Base-by-base conservation (phyloP, 2,329 filamentous ascomycete genomes). In the Fusarium avenaceum region DNA sequence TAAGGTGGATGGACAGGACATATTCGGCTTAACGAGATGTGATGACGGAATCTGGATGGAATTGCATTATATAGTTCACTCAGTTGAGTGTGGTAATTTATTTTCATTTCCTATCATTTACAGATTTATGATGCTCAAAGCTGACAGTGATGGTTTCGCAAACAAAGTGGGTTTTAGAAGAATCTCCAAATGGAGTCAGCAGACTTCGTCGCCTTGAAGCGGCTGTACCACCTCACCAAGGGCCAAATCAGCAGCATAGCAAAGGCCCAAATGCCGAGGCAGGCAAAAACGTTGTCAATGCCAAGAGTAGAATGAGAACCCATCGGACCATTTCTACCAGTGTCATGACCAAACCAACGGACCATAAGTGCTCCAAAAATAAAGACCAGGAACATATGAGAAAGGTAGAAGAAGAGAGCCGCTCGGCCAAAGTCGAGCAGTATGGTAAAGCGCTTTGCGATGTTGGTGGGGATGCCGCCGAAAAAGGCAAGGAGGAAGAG, bases 171-270 rank as follows among this genome's bases (percentile, higher is more conserved):
- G 13, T 1, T 8, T 38, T 75, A 84, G 62, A 84, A 84, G 63
- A 84, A 81, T 7, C 82, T 76, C 82, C 82, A 84, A 13, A 84
- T 70, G 4, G 81, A 84, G 60, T 83, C 80, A 1, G 78, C 73
- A 3, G 76, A 70, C 68, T 77, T 82, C 11, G 71, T 74, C 57
- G 75, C 77, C 75, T 84, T 84, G 60, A 84, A 84, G 0, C 70
- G 69, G 22, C 81, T 75, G 50, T 84, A 84, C 76, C 76, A 76
- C 51, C 72, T 74, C 20, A 81, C 83, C 6, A 80, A 35, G 4
- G 81, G 82, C 73, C 81, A 83, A 63, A 83, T 64, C 14, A 81
- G 44, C 14, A 77, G 65, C 69, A 84, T 73, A 1, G 70, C 55
- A 6, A 76, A 6, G 1, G 66, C 71, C 80, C 78, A 83, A n/a